These are phyloP conservation scores for Yamadazyma insecticola DNA, from an alignment of 805 yeast genomes.

Conservation along the genomic window DNA sequence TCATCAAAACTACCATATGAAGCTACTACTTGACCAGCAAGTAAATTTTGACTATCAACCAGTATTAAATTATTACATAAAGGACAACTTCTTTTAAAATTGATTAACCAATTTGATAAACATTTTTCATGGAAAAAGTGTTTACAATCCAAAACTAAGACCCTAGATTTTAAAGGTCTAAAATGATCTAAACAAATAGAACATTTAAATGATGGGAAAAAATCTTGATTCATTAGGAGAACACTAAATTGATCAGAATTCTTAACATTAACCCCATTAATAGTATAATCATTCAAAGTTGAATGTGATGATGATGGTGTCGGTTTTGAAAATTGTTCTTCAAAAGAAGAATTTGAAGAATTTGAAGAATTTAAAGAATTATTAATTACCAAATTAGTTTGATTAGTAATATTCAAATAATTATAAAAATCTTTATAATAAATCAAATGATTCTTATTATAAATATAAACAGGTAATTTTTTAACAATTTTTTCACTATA, in stretches of 20 bases:
- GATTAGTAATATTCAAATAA: conserved; percentile 30
- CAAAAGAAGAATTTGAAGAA: conserved; percentile 2
- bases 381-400: conserved; percentile 13
- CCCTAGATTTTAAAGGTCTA: conserved; percentile 40
- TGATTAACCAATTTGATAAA: conserved; percentile 56
- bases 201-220: conserved; percentile 48
- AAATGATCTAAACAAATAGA: conserved; percentile 57
- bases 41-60: conserved; percentile 9
- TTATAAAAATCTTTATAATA: conserved; percentile 18
- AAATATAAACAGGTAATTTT: conserved; percentile 35
- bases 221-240: conserved; percentile 26
- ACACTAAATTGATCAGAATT: conserved; percentile 14
- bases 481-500: conserved; percentile 29
- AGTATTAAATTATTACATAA: conserved; percentile 41
- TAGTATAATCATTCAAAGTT: conserved; percentile 22
- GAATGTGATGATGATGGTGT: conserved; percentile 5
- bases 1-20: conserved; percentile 21
- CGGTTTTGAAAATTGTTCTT: conserved; percentile 2
- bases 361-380: conserved; percentile 1
- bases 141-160: conserved; percentile 53
- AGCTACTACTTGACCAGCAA: conserved; percentile 13
- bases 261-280: conserved; percentile 39
- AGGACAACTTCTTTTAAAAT: conserved; percentile 53
- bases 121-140: conserved; percentile 59
- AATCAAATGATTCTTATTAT: conserved; percentile 31